Conservation (phyloP, 345 rosid genomes). For the Leavenworthia alabamica region DNA sequence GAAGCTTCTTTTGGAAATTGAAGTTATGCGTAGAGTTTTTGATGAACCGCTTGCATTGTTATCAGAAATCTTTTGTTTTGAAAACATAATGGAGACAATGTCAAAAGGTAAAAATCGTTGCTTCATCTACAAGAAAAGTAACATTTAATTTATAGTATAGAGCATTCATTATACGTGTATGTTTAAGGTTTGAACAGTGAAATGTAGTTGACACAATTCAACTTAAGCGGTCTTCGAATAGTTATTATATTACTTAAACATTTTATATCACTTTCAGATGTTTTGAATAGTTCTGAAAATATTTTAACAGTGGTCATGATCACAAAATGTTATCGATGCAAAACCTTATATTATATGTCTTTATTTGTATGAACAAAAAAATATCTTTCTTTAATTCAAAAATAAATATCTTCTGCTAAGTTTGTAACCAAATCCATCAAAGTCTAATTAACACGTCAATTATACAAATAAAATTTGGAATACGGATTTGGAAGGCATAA, state of each 20-base stretch:
- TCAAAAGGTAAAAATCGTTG: conserved; percentile 10
- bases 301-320: not conserved
- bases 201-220: not conserved
- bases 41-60: conserved; percentile 16
- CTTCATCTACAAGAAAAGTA: conserved; percentile 10
- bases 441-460: not conserved
- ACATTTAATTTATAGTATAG: not conserved
- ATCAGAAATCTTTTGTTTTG: conserved; percentile 20
- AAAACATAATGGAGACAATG: conserved; percentile 1
- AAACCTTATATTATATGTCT: not conserved
- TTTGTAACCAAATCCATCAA: not conserved
- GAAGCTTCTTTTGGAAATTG: conserved; percentile 15
- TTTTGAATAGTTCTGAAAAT: not conserved
- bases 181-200: conserved; percentile 16
- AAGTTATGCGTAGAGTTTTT: conserved; percentile 2
- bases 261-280: not conserved
- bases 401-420: not conserved
- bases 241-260: not conserved
- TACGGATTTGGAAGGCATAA: not conserved
- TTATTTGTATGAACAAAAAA: no score
- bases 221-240: not conserved
- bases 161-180: not conserved
- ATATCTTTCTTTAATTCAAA: not conserved
- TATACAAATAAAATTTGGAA: not conserved
- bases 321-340: not conserved